phyloP scores from a whole-genome alignment of 2,329 filamentous ascomycete species.

The Tetracladium maxilliforme region DNA sequence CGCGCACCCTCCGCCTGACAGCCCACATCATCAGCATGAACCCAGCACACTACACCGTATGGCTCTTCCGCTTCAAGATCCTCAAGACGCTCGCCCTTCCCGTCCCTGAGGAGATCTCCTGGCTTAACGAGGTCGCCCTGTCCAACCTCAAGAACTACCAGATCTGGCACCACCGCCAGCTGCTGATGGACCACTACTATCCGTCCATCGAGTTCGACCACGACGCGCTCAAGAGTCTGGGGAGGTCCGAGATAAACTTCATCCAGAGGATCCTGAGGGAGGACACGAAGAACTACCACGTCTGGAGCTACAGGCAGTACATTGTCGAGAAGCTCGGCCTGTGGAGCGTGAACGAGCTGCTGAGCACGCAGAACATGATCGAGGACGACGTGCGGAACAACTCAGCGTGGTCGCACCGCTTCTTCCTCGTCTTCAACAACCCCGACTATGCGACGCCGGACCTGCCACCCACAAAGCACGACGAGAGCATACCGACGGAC shows the following conservation, averaged over 20 bases:
- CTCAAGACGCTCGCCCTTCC: constrained; percentile 52
- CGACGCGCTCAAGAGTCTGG: constrained; percentile 39
- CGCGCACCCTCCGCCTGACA: constrained; percentile 66
- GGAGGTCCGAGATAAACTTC: constrained; percentile 57
- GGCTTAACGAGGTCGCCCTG: constrained; percentile 75
- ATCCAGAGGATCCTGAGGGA: constrained; percentile 65
- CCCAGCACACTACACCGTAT: constrained; percentile 95
- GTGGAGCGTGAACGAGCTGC: constrained; percentile 49
- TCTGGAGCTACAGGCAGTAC: constrained; percentile 87
- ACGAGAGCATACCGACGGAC: constrained; percentile 41
- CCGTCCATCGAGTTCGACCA: constrained; percentile 43
- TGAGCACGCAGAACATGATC: constrained; percentile 58
- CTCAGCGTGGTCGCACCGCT: constrained; percentile 93
- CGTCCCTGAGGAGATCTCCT: constrained; percentile 59
- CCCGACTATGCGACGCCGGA: constrained; percentile 31
- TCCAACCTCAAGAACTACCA: constrained; percentile 95
- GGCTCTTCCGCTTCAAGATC: constrained; percentile 82
- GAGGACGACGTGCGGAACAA: constrained; percentile 83
- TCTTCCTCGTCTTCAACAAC: constrained; percentile 73
- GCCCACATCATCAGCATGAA: constrained; percentile 87
- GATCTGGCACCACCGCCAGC: constrained; percentile 72
- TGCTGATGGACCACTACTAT: constrained; percentile 45
- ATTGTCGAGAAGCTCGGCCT: constrained; percentile 49
- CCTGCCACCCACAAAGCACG: constrained; percentile 32
- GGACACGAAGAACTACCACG: constrained; percentile 96